These are phyloP conservation scores for Tubosaeta sp. DNA, from an alignment of 768 basidiomycete species.

Conservation along the genomic window DNA sequence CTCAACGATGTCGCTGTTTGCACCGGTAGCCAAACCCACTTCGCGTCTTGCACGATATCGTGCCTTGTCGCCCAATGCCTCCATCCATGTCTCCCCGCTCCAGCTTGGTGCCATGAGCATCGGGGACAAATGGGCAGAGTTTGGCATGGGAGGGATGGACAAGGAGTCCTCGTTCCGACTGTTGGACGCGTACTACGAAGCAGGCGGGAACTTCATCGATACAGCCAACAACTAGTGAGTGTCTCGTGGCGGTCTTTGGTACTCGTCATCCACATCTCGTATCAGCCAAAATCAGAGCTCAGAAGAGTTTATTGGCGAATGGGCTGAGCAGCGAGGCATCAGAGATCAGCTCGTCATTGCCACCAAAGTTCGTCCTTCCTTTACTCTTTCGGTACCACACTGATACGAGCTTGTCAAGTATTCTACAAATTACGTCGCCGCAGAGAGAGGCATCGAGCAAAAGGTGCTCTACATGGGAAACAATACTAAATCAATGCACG, in stretches of 20 bases:
- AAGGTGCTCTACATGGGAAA: slow-evolving; percentile 47
- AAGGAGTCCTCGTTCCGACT: slow-evolving; percentile 43
- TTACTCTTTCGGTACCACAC: neutral
- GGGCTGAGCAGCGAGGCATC: slow-evolving; percentile 41
- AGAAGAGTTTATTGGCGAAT: slow-evolving; percentile 50
- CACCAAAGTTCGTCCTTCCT: slow-evolving; percentile 29
- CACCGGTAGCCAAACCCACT: slow-evolving; percentile 23
- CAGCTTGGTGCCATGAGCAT: slow-evolving; percentile 42
- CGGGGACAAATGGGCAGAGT: slow-evolving; percentile 34
- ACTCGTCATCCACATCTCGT: neutral
- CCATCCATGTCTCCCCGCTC: slow-evolving; percentile 41
- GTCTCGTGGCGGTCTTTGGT: neutral
- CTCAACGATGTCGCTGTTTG: slow-evolving; percentile 2
- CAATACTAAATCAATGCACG: slow-evolving; percentile 38
- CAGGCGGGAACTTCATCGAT: slow-evolving; percentile 48
- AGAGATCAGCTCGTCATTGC: slow-evolving; percentile 48
- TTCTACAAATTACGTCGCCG: slow-evolving; percentile 17
- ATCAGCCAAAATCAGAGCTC: slow-evolving; percentile 51
- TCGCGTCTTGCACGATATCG: slow-evolving; percentile 33
- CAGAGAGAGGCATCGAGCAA: slow-evolving; percentile 15
- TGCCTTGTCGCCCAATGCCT: slow-evolving; percentile 33
- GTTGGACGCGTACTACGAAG: slow-evolving; percentile 41
- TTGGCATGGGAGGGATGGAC: slow-evolving; percentile 36
- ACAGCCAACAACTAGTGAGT: slow-evolving; percentile 44
- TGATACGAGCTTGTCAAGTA: slow-evolving; percentile 10